These are phyloP conservation scores for Asterophora lycoperdoides DNA, from an alignment of 768 basidiomycete species.

Conservation along the genomic window DNA sequence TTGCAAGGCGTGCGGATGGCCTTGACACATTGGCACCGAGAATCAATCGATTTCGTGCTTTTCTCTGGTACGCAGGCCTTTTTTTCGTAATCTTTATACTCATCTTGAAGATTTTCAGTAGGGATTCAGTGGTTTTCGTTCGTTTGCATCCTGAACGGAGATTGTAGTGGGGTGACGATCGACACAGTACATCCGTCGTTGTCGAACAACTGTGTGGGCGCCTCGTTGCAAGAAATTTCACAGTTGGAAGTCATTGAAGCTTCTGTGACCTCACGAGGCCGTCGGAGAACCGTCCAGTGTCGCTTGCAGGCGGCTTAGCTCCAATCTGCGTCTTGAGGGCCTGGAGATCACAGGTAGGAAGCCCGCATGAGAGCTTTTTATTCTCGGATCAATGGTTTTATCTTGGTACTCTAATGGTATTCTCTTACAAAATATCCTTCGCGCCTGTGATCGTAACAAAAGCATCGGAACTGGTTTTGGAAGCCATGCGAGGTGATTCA, in stretches of 20 bases:
- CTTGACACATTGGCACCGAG: constrained; percentile 3
- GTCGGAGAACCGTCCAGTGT: not conserved
- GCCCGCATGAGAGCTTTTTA: constrained; percentile 13
- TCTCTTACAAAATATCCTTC: constrained; percentile 14
- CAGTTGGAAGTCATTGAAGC: not conserved
- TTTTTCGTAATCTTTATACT: not conserved
- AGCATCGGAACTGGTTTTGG: constrained; percentile 16
- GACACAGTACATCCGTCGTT: not conserved
- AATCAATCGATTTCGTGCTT: constrained; percentile 1
- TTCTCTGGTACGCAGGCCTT: not conserved
- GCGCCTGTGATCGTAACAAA: constrained; percentile 14
- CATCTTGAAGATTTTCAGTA: constrained; percentile 1
- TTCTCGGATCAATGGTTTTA: constrained; percentile 11
- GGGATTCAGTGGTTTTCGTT: not conserved
- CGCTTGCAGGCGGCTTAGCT: constrained; percentile 4
- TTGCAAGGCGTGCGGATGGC: constrained; percentile 4
- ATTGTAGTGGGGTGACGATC: constrained; percentile 11
- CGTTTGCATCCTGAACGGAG: constrained; percentile 10
- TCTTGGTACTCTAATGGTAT: constrained; percentile 15
- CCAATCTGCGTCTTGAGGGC: not conserved
- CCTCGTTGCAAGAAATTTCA: not conserved
- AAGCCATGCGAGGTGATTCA: constrained; percentile 12
- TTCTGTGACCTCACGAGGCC: not conserved
- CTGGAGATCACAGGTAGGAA: constrained; percentile 19
- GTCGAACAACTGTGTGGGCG: not conserved